phyloP scores from a whole-genome alignment of 108 stramenopile species.

The Cyclotella sp. region DNA sequence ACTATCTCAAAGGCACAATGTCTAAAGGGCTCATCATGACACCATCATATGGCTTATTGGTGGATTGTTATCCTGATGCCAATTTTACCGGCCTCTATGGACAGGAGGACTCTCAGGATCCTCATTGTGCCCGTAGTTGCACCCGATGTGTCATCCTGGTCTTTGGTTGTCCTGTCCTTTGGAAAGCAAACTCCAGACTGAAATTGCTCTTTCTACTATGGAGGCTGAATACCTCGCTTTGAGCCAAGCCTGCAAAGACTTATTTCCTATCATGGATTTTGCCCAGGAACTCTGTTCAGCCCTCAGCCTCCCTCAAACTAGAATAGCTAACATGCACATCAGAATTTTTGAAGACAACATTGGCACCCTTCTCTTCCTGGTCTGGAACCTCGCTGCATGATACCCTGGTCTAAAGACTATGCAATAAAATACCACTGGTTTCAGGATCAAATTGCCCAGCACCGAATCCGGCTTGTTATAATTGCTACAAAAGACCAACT shows the following conservation, averaged over 20 bases:
- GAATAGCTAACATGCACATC: constrained; percentile 28
- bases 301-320: background rate
- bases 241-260: constrained; percentile 36
- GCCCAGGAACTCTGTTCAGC: constrained; percentile 8
- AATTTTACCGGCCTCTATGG: constrained; percentile 29
- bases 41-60: constrained; percentile 3
- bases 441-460: constrained; percentile 9
- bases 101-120: constrained; percentile 40
- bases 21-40: constrained; percentile 42
- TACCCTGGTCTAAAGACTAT: constrained; percentile 50
- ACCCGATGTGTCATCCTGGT: constrained; percentile 58
- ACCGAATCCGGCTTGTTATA: constrained; percentile 22
- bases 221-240: constrained; percentile 64
- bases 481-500: constrained; percentile 31
- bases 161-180: constrained; percentile 49
- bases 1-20: background rate
- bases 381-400: constrained; percentile 26
- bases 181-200: constrained; percentile 61
- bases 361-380: constrained; percentile 50
- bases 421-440: constrained; percentile 52
- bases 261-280: constrained; percentile 44
- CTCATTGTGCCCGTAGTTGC: constrained; percentile 28
- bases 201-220: constrained; percentile 59
- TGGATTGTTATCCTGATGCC: constrained; percentile 49
- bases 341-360: constrained; percentile 62